A percentile compares a stretch with the other conserved stretches of the same genome.
These are phyloP conservation scores for Theileria annulata DNA, from an alignment of 169 alveolate genomes.

Conservation along the genomic window DNA sequence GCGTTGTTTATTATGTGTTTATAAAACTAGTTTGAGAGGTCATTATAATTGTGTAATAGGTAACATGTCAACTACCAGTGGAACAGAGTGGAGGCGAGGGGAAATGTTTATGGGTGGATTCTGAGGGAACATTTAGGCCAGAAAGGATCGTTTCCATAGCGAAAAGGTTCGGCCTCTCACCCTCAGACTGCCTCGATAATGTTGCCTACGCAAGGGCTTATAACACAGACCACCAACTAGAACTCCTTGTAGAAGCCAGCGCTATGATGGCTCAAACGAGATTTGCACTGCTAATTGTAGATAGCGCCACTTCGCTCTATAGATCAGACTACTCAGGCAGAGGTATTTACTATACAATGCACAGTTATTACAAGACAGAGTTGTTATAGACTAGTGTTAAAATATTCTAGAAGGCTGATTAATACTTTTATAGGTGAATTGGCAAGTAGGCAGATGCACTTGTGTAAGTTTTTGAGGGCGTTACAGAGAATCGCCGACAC, in stretches of 20 bases:
- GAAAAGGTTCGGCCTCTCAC: conserved; percentile 93
- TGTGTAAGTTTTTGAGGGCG: conserved; percentile 94
- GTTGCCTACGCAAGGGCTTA: conserved; percentile 97
- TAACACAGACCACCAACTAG: conserved; percentile 95
- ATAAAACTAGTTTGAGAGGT: neutral
- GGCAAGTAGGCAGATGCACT: conserved; percentile 96
- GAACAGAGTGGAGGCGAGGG: conserved; percentile 98
- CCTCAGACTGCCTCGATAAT: conserved; percentile 94
- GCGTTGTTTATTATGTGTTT: neutral
- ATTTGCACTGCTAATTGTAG: conserved; percentile 96
- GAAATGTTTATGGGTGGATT: conserved; percentile 98
- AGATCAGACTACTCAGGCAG: conserved; percentile 98
- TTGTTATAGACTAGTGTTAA: conserved; percentile 46
- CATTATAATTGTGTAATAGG: conserved; percentile 39
- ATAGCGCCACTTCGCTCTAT: conserved; percentile 95
- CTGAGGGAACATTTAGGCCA: conserved; percentile 99
- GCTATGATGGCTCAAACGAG: conserved; percentile 96
- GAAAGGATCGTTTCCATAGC: conserved; percentile 97
- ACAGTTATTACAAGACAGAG: neutral
- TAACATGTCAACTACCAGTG: conserved; percentile 92
- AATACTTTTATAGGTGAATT: conserved; percentile 88
- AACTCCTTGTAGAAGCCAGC: conserved; percentile 93
- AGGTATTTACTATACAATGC: conserved; percentile 17
- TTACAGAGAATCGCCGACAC: conserved; percentile 95
- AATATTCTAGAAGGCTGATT: conserved; percentile 67